A percentile compares a stretch with the other conserved stretches of the same genome.
Conservation (phyloP, 805 yeast species). For the Suhomyces prunicola region DNA sequence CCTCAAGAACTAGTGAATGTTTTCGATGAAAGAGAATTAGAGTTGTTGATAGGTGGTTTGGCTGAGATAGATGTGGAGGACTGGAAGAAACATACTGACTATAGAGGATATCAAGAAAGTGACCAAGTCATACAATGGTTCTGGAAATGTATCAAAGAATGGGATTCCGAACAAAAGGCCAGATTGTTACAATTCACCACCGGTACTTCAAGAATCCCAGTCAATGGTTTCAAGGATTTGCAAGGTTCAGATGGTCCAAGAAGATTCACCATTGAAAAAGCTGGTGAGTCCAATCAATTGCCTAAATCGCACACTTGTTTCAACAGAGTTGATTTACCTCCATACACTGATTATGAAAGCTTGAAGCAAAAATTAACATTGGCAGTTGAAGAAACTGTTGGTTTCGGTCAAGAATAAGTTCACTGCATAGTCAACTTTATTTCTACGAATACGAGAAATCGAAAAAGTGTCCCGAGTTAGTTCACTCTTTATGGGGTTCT, state of each 20-base stretch:
- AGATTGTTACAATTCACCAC: constrained; percentile 95
- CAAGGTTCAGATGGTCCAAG: constrained; percentile 99
- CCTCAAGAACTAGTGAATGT: constrained; percentile 97
- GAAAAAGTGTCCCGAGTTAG: background rate
- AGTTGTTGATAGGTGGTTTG: constrained; percentile 94
- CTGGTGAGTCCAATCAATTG: constrained; percentile 88
- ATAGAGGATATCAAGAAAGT: constrained; percentile 94
- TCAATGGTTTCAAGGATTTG: constrained; percentile 96
- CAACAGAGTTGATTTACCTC: constrained; percentile 97
- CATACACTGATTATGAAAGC: constrained; percentile 78
- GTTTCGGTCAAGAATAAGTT: constrained; percentile 90
- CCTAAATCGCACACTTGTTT: constrained; percentile 99
- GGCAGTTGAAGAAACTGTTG: constrained; percentile 98
- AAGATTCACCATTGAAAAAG: constrained; percentile 96
- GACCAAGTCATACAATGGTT: constrained; percentile 99
- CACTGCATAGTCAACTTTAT: background rate
- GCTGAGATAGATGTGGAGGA: constrained; percentile 97
- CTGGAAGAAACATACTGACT: constrained; percentile 99
- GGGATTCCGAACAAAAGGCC: constrained; percentile 97
- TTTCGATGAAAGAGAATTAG: constrained; percentile 96
- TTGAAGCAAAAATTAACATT: constrained; percentile 86
- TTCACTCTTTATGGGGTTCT: background rate
- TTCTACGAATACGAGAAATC: background rate
- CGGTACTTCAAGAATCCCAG: constrained; percentile 98
- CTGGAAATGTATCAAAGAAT: constrained; percentile 89